Conservation (phyloP, 192 early-diverging fungal species). For the Funneliformis mosseae region DNA sequence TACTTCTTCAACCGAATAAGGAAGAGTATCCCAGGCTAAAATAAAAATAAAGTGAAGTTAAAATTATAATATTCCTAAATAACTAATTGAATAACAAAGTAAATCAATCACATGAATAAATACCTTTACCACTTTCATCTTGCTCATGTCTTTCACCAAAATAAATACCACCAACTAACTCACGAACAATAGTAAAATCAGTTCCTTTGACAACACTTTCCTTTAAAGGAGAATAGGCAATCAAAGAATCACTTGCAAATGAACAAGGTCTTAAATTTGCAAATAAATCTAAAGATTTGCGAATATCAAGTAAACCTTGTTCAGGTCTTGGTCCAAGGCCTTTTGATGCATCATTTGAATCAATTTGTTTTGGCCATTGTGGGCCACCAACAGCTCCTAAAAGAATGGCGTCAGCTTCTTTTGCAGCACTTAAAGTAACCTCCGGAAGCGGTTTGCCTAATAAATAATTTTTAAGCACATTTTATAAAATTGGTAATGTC, state of each 20-base stretch:
- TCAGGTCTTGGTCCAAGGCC: constrained; percentile 86
- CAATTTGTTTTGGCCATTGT: constrained; percentile 82
- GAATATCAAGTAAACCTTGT: constrained; percentile 88
- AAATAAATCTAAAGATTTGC: constrained; percentile 92
- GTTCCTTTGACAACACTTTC: constrained; percentile 88
- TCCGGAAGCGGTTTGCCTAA: constrained; percentile 76
- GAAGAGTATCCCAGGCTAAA: constrained; percentile 90
- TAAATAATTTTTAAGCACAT: not conserved
- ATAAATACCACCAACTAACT: constrained; percentile 97
- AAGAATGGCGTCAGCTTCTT: constrained; percentile 86
- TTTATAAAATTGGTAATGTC: not conserved
- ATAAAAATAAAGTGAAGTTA: not conserved
- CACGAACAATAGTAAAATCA: constrained; percentile 91
- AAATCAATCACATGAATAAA: not conserved
- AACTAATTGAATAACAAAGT: constrained; percentile 29
- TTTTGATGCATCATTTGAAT: constrained; percentile 65
- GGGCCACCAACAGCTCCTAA: constrained; percentile 98
- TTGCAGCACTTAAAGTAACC: constrained; percentile 78
- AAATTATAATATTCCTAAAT: not conserved
- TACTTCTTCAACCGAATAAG: constrained; percentile 89
- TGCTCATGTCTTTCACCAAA: constrained; percentile 92
- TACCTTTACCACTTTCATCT: constrained; percentile 64
- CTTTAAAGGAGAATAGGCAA: constrained; percentile 86
- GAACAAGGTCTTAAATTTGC: constrained; percentile 96
- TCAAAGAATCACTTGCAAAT: constrained; percentile 84